A percentile compares a stretch with the other conserved stretches of the same genome.
phyloP scores from a whole-genome alignment of 352 stramenopile genomes.

The Globisporangium lucens region DNA sequence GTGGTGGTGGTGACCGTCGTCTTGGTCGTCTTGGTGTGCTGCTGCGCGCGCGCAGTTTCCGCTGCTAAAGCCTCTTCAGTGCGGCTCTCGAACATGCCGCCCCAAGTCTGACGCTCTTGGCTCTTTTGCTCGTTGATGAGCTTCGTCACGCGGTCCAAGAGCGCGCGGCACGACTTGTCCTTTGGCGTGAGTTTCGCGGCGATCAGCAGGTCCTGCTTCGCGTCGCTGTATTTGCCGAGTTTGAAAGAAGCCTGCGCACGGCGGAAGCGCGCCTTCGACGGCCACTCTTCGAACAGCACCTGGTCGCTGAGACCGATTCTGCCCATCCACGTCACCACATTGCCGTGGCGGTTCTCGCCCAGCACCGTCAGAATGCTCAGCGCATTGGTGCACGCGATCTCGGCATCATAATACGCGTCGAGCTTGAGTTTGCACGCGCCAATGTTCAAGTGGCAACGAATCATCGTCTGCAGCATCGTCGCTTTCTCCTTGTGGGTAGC shows the following conservation, averaged over 20 bases:
- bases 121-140: conserved; percentile 70
- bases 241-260: conserved; percentile 75
- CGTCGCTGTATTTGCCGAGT: conserved; percentile 67
- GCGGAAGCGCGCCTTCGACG: conserved; percentile 82
- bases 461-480: conserved; percentile 86
- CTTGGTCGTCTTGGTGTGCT: conserved; percentile 23
- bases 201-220: conserved; percentile 74
- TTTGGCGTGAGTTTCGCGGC: conserved; percentile 77
- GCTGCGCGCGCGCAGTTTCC: conserved; percentile 12
- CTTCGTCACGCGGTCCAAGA: conserved; percentile 73
- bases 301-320: conserved; percentile 71
- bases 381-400: conserved; percentile 81
- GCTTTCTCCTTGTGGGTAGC: conserved; percentile 86
- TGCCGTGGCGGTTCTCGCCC: conserved; percentile 69
- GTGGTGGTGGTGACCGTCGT: conserved; percentile 19
- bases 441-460: conserved; percentile 86
- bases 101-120: conserved; percentile 79
- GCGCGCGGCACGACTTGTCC: conserved; percentile 74
- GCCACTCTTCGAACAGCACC: conserved; percentile 84
- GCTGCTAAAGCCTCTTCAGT: conserved; percentile 9
- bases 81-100: conserved; percentile 68
- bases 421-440: conserved; percentile 82
- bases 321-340: conserved; percentile 85
- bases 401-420: conserved; percentile 56
- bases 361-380: conserved; percentile 78